A percentile compares a stretch with the other conserved stretches of the same genome.
Conservation (phyloP, 2,329 filamentous ascomycete genomes). For the Tolypocladium ophioglossoides region DNA sequence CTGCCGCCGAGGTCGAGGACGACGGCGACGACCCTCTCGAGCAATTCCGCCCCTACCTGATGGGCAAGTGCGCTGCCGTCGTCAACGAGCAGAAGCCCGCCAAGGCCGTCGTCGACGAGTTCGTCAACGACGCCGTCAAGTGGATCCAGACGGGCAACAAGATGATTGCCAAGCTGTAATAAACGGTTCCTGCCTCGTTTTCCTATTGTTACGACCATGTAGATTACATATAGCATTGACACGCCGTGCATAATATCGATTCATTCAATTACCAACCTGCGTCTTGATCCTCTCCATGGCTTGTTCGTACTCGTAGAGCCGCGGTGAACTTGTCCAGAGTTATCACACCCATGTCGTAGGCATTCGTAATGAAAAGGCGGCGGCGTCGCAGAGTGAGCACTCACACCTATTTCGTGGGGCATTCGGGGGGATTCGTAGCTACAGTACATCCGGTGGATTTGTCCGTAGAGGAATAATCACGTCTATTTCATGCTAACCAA, state of each 20-base stretch:
- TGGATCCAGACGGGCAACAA: conserved; percentile 59
- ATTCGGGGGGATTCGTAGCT: not conserved
- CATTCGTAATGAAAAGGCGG: too few relatives aligned
- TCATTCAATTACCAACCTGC: not conserved
- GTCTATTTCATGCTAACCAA: conserved; percentile 26
- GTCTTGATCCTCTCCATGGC: not conserved
- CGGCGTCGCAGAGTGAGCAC: too few relatives aligned
- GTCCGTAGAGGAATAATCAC: not conserved
- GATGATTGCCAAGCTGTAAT: conserved; percentile 60
- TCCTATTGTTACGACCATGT: conserved; percentile 4
- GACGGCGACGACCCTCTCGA: conserved; percentile 81
- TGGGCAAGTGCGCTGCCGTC: conserved; percentile 94
- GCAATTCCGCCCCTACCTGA: conserved; percentile 81
- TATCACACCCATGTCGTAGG: not conserved
- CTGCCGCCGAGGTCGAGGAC: conserved; percentile 52
- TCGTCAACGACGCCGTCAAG: conserved; percentile 70
- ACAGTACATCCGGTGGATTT: not conserved
- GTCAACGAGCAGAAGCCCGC: conserved; percentile 88
- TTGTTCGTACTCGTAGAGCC: not conserved
- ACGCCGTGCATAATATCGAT: not conserved
- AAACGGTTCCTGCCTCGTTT: conserved; percentile 1
- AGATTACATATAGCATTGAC: conserved; percentile 3
- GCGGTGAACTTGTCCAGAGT: not conserved
- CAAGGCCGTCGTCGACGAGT: conserved; percentile 88
- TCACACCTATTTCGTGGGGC: too few relatives aligned